Conservation (phyloP, 1,284 basidiomycete genomes). For the Pisolithus thermaeus region DNA sequence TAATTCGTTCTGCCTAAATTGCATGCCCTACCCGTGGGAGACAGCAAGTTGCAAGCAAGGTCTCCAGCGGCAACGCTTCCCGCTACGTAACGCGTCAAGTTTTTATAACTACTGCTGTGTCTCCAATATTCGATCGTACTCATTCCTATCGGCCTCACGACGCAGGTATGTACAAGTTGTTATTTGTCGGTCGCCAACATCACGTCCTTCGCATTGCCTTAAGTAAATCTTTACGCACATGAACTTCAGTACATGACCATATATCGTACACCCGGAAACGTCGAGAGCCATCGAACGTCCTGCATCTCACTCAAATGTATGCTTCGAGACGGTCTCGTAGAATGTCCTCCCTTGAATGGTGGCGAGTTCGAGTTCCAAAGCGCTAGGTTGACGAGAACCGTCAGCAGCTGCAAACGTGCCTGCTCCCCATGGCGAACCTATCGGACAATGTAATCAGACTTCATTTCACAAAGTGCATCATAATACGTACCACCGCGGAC, state of each 20-base stretch:
- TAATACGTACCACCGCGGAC: constrained; percentile 36
- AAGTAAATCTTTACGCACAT: too few species aligned
- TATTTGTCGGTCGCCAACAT: too few species aligned
- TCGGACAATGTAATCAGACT: neutral
- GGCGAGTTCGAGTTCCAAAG: constrained; percentile 43
- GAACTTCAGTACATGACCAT: neutral
- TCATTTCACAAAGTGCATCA: neutral
- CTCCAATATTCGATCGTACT: too few species aligned
- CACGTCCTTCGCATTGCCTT: too few species aligned
- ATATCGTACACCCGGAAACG: neutral
- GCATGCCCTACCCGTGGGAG: too few species aligned
- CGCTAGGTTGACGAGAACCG: constrained; percentile 40
- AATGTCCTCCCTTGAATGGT: constrained; percentile 38
- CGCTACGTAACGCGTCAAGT: too few species aligned
- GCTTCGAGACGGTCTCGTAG: constrained; percentile 27
- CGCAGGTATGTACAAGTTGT: too few species aligned
- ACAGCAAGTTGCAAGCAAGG: too few species aligned
- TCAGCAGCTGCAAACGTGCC: constrained; percentile 42
- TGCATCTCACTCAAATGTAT: constrained; percentile 6
- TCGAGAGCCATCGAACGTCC: neutral
- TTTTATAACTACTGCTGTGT: too few species aligned
- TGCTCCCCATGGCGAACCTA: constrained; percentile 40
- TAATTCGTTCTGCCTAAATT: too few species aligned
- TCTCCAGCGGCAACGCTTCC: too few species aligned
- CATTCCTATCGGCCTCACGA: too few species aligned